Percentiles rank a stretch among this genome's conserved stretches.
Conservation (phyloP, 202 grass and related monocot species). For the Schoenoplectus tabernaemontani region DNA sequence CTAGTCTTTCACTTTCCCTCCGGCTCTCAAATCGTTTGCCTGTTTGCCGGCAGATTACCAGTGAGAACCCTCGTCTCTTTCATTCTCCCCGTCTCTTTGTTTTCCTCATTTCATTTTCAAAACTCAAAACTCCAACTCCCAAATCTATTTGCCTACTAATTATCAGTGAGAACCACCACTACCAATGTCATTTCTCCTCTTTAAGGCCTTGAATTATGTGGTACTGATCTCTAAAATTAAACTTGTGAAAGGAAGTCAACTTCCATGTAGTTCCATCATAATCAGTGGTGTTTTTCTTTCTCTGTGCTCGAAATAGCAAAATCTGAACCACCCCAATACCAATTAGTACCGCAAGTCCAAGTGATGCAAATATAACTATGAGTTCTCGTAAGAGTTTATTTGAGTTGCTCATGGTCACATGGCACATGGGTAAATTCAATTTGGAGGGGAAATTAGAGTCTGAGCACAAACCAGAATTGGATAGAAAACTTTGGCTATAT, state of each 20-base stretch:
- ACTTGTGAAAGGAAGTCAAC: slow-evolving; percentile 24
- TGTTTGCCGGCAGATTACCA: too few relatives aligned
- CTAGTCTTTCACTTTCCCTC: too few relatives aligned
- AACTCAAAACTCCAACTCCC: too few relatives aligned
- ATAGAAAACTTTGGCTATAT: slow-evolving; percentile 50
- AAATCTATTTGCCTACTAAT: too few relatives aligned
- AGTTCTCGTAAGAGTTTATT: slow-evolving; percentile 40
- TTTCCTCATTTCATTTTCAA: too few relatives aligned
- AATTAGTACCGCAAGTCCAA: slow-evolving; percentile 28
- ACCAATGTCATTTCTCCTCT: slow-evolving; percentile 63
- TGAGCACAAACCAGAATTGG: slow-evolving; percentile 51
- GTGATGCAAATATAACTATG: slow-evolving; percentile 32
- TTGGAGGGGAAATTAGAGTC: neutral
- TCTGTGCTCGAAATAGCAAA: slow-evolving; percentile 32
- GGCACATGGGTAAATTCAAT: slow-evolving; percentile 1
- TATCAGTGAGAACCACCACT: slow-evolving; percentile 35
- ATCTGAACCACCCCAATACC: slow-evolving; percentile 31
- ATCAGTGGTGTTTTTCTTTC: neutral
- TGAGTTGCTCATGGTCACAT: neutral
- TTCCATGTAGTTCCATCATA: neutral
- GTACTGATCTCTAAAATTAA: slow-evolving; percentile 35
- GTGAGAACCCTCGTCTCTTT: too few relatives aligned
- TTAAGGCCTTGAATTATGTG: slow-evolving; percentile 39
- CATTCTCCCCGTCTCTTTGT: too few relatives aligned
- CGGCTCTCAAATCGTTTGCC: too few relatives aligned